Evolutionary conservation across 257 asterid genomes (phyloP).

Genomic region (Fraxinus excelsior): DNA sequence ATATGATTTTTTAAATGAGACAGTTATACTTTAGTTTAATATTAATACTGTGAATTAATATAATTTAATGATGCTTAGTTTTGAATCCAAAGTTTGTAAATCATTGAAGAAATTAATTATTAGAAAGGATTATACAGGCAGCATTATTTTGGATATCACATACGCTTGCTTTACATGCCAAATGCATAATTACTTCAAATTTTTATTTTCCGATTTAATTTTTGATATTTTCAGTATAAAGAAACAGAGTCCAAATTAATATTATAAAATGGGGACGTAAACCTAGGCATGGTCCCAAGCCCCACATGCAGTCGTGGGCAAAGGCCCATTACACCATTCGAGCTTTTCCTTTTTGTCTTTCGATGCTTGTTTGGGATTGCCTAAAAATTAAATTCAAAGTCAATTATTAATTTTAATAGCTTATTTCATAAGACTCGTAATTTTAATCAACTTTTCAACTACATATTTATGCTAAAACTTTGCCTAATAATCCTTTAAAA

Average conservation of each 20-base stretch:
- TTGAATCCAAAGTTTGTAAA: slow-evolving; percentile 30
- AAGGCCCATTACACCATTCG: too few species aligned
- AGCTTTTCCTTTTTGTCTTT: too few species aligned
- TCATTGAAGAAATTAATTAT: slow-evolving; percentile 17
- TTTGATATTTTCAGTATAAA: neutral
- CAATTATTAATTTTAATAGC: too few species aligned
- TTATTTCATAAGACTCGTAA: too few species aligned
- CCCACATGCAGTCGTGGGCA: too few species aligned
- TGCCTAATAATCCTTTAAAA: too few species aligned
- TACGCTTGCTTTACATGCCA: slow-evolving; percentile 23
- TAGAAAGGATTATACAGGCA: slow-evolving; percentile 22
- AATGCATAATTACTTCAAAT: slow-evolving; percentile 13
- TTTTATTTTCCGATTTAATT: neutral
- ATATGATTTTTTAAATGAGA: neutral
- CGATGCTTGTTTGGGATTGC: too few species aligned
- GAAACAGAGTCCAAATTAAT: neutral
- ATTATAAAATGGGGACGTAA: neutral
- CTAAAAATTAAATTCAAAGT: too few species aligned
- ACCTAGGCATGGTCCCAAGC: too few species aligned
- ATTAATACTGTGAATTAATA: slow-evolving; percentile 5
- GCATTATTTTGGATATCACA: slow-evolving; percentile 20
- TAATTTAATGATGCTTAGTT: slow-evolving; percentile 32
- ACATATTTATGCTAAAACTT: too few species aligned
- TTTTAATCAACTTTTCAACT: too few species aligned
- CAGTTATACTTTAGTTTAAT: neutral